Percentiles rank a stretch among this genome's conserved stretches.
Evolutionary conservation across 2,329 filamentous ascomycete species (phyloP).

Genomic region (Hypoxylon sp.): DNA sequence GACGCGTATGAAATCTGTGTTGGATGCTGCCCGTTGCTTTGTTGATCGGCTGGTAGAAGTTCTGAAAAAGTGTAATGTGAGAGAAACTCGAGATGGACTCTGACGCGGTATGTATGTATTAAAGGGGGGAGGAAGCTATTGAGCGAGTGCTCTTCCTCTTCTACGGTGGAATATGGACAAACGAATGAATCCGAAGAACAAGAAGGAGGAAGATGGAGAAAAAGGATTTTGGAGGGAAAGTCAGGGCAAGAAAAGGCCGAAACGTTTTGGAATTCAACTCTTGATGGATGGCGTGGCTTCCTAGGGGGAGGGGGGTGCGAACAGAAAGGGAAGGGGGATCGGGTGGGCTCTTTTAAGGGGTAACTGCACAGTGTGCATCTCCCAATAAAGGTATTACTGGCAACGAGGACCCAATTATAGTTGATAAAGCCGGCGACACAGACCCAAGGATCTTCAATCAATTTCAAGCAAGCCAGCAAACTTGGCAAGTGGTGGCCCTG

Average conservation of each 20-base stretch:
- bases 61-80: constrained; percentile 38
- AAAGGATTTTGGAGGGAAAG: constrained; percentile 45
- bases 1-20: constrained; percentile 15
- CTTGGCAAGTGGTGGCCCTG: constrained; percentile 26
- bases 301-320: constrained; percentile 44
- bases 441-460: constrained; percentile 41
- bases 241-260: constrained; percentile 57
- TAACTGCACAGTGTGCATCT: constrained; percentile 32
- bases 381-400: constrained; percentile 20
- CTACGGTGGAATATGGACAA: constrained; percentile 56
- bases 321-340: constrained; percentile 48
- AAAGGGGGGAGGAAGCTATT: constrained; percentile 56
- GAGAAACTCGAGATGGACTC: constrained; percentile 32
- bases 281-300: constrained; percentile 52
- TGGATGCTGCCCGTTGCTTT: constrained; percentile 22
- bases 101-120: constrained; percentile 48
- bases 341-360: constrained; percentile 50
- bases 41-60: constrained; percentile 22
- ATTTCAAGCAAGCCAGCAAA: constrained; percentile 43
- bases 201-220: constrained; percentile 49
- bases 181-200: constrained; percentile 58
- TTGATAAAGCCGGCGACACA: constrained; percentile 28
- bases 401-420: constrained; percentile 27
- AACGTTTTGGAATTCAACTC: constrained; percentile 57
- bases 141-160: constrained; percentile 57